These are phyloP conservation scores for Penicillium sp. DNA, from an alignment of 2,329 filamentous ascomycete genomes.

Conservation along the genomic window DNA sequence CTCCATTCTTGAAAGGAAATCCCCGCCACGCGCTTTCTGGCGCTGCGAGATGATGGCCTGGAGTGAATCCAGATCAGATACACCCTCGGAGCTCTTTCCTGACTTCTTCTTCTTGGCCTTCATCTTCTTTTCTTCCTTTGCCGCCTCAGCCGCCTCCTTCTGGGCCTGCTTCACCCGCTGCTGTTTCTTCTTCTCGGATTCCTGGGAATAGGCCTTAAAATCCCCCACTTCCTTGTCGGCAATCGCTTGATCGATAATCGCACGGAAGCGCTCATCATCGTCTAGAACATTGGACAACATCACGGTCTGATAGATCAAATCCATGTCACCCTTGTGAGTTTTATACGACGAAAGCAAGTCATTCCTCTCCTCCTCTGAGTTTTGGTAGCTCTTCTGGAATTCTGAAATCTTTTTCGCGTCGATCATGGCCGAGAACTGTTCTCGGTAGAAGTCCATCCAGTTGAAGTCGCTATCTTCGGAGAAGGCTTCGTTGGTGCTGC, in stretches of 20 bases:
- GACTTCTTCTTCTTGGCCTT: conserved; percentile 68
- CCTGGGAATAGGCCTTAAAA: conserved; percentile 70
- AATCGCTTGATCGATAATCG: conserved; percentile 81
- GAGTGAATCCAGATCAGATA: conserved; percentile 50
- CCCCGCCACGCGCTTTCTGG: conserved; percentile 62
- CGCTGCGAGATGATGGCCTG: conserved; percentile 74
- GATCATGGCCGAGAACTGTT: conserved; percentile 77
- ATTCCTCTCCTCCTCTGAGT: conserved; percentile 78
- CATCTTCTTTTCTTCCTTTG: conserved; percentile 72
- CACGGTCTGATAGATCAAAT: conserved; percentile 74
- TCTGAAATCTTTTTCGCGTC: conserved; percentile 72
- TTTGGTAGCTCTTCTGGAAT: conserved; percentile 78
- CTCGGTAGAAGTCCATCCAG: conserved; percentile 87
- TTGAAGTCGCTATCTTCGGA: conserved; percentile 74
- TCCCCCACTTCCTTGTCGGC: conserved; percentile 64
- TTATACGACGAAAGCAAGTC: conserved; percentile 79
- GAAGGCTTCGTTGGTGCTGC: conserved; percentile 82
- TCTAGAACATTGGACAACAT: conserved; percentile 83
- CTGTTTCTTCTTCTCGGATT: conserved; percentile 66
- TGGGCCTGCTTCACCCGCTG: conserved; percentile 63
- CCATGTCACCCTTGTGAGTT: conserved; percentile 72
- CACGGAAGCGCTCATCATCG: conserved; percentile 83
- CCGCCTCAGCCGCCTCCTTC: conserved; percentile 71
- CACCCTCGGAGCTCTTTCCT: conserved; percentile 34
- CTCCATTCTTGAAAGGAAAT: conserved; percentile 72